phyloP scores from a whole-genome alignment of 2,329 filamentous ascomycete species.

The Talaromyces funiculosus region DNA sequence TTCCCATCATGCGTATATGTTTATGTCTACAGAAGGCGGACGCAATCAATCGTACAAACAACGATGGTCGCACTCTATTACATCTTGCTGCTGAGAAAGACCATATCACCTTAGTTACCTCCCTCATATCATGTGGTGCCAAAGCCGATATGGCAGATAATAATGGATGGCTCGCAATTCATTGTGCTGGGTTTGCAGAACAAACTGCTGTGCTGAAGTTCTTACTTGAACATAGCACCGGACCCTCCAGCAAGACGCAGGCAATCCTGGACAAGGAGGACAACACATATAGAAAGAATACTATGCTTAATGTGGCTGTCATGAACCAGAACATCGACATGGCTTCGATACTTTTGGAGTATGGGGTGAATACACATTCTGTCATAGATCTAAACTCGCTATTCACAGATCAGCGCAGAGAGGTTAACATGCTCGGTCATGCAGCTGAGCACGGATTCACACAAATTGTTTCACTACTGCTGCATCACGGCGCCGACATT shows the following conservation, averaged over 20 bases:
- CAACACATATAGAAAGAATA: background rate
- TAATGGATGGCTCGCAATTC: background rate
- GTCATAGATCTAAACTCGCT: background rate
- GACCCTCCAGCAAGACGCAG: background rate
- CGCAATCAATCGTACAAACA: background rate
- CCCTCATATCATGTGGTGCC: background rate
- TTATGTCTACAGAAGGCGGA: background rate
- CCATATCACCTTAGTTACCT: background rate
- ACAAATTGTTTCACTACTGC: background rate
- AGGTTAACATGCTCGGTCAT: background rate
- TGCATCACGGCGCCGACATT: background rate
- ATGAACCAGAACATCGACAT: background rate
- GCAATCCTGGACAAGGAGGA: background rate
- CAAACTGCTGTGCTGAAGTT: background rate
- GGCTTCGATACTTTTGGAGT: background rate
- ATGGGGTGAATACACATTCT: background rate
- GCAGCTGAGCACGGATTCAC: background rate
- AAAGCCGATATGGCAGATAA: background rate
- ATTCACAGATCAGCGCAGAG: background rate
- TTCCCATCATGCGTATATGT: background rate
- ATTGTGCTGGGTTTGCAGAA: background rate
- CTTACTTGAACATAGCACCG: background rate
- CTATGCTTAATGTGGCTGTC: background rate
- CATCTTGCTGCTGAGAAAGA: background rate
- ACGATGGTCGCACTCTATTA: background rate